A percentile compares a stretch with the other conserved stretches of the same genome.
Conservation (phyloP, 768 basidiomycete genomes). For the Psilocybe cubensis region DNA sequence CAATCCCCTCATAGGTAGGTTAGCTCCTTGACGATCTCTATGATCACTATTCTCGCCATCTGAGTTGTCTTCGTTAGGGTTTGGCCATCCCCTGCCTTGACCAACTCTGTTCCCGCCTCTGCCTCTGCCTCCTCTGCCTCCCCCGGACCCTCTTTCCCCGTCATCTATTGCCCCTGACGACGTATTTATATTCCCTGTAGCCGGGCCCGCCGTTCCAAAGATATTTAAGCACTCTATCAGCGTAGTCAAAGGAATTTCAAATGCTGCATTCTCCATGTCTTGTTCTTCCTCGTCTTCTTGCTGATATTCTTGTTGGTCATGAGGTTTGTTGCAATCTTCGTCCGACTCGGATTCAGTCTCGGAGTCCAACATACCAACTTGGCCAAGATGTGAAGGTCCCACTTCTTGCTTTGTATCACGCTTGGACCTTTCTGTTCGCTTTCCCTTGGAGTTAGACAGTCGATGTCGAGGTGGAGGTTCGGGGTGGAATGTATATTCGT, state of each 20-base stretch:
- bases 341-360: constrained; percentile 26
- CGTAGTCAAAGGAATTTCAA: constrained; percentile 85
- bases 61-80: constrained; percentile 44
- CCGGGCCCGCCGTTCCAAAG: constrained; percentile 78
- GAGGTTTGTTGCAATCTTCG: constrained; percentile 18
- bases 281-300: constrained; percentile 21
- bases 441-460: background rate
- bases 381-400: background rate
- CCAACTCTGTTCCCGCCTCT: constrained; percentile 9
- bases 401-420: constrained; percentile 9
- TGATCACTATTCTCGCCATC: constrained; percentile 45
- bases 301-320: constrained; percentile 19
- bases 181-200: constrained; percentile 29
- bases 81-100: constrained; percentile 6
- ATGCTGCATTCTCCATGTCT: constrained; percentile 46
- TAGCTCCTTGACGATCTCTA: constrained; percentile 30
- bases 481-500: constrained; percentile 72
- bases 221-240: constrained; percentile 92
- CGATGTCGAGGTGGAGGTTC: constrained; percentile 28
- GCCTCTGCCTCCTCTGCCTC: constrained; percentile 6
- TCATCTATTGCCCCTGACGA: constrained; percentile 4
- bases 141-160: constrained; percentile 7
- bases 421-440: constrained; percentile 10
- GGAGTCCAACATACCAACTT: constrained; percentile 1
- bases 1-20: constrained; percentile 43